phyloP scores from a whole-genome alignment of 1,284 basidiomycete genomes.

The Veloporphyrellus conicus region DNA sequence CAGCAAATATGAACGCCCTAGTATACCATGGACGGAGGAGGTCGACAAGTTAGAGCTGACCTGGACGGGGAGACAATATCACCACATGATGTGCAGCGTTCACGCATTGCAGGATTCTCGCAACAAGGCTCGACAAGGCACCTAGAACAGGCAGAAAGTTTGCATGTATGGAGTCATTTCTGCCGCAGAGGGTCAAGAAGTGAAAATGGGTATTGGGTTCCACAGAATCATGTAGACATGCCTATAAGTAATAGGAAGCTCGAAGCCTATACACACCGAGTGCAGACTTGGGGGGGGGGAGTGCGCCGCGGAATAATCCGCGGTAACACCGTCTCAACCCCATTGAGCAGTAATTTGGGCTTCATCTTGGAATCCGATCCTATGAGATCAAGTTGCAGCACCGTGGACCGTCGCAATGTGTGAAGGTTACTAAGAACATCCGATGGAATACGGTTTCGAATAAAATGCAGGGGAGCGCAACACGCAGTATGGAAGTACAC shows the following conservation, averaged over 20 bases:
- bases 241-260: background rate
- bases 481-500: background rate
- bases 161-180: background rate
- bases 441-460: too few species aligned
- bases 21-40: too few species aligned
- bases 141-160: background rate
- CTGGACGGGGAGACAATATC: too few species aligned
- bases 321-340: background rate
- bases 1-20: too few species aligned
- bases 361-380: too few species aligned
- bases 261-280: background rate
- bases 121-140: background rate
- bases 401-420: too few species aligned
- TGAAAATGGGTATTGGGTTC: background rate
- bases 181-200: background rate
- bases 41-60: too few species aligned
- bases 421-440: background rate
- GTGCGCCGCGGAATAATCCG: background rate
- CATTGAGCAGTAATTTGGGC: background rate
- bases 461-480: conserved; percentile 10
- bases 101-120: background rate
- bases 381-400: background rate
- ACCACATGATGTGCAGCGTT: too few species aligned
- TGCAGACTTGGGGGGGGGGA: too few species aligned
- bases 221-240: background rate